Evolutionary conservation across 352 stramenopile species (phyloP).

Genomic region (Phytophthora sp.): DNA sequence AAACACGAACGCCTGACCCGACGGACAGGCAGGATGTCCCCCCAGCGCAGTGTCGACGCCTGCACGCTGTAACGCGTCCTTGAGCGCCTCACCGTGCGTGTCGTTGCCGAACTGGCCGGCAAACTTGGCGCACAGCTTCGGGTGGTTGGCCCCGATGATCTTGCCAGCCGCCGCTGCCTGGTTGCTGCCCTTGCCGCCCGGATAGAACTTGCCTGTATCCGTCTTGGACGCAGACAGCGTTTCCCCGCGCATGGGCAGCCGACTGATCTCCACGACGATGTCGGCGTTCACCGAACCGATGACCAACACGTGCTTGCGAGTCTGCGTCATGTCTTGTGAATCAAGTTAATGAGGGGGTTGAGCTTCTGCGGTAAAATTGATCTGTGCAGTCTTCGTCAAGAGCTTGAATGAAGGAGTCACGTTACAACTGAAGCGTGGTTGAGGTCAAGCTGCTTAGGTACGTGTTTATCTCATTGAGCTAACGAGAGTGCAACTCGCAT

Average conservation of each 20-base stretch:
- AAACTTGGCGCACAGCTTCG: conserved; percentile 49
- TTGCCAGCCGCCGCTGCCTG: conserved; percentile 68
- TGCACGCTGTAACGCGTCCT: conserved; percentile 37
- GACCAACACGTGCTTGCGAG: conserved; percentile 56
- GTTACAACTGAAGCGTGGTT: conserved; percentile 21
- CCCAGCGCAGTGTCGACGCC: conserved; percentile 51
- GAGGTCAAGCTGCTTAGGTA: conserved; percentile 15
- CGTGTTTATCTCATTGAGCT: conserved; percentile 2
- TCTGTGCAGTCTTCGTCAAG: background rate
- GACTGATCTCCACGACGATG: conserved; percentile 77
- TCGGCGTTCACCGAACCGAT: conserved; percentile 88
- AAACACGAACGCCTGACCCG: conserved; percentile 85
- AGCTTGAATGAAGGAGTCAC: conserved; percentile 8
- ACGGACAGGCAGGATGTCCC: conserved; percentile 52
- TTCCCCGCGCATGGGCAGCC: conserved; percentile 70
- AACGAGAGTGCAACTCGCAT: too few species aligned
- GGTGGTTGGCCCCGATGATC: conserved; percentile 39
- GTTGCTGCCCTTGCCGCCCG: conserved; percentile 83
- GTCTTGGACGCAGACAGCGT: conserved; percentile 59
- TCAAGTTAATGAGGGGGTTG: background rate
- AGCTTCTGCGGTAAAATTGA: conserved; percentile 4
- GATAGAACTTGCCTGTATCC: conserved; percentile 70
- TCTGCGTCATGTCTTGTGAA: conserved; percentile 36
- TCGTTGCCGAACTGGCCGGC: conserved; percentile 81
- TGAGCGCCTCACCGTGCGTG: conserved; percentile 55